These are phyloP conservation scores for Cyberlindnera saturnus DNA, from an alignment of 805 yeast genomes.

Conservation along the genomic window DNA sequence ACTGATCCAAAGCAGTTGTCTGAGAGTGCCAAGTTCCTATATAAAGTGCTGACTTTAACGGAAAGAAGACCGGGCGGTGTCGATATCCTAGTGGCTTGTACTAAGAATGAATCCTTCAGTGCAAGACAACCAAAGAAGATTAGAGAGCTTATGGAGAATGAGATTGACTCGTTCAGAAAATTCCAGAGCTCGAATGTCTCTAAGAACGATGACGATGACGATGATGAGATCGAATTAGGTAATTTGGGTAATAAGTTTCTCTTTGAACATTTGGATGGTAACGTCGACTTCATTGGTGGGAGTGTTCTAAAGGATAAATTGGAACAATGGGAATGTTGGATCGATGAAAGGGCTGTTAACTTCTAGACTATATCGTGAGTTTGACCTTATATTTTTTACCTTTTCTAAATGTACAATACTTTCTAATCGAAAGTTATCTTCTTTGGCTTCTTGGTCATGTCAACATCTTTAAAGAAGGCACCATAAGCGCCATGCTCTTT, in stretches of 20 bases:
- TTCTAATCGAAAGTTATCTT: slow-evolving; percentile 66
- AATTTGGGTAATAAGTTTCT: slow-evolving; percentile 42
- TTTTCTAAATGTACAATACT: not conserved
- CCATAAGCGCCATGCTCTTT: slow-evolving; percentile 98
- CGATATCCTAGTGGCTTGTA: slow-evolving; percentile 72
- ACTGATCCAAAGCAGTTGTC: slow-evolving; percentile 41
- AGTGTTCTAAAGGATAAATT: slow-evolving; percentile 55
- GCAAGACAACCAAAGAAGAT: slow-evolving; percentile 66
- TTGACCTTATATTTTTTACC: not conserved
- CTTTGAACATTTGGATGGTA: slow-evolving; percentile 68
- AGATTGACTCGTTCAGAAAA: slow-evolving; percentile 50
- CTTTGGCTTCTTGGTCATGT: slow-evolving; percentile 75
- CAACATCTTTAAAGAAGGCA: slow-evolving; percentile 93
- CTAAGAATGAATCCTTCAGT: slow-evolving; percentile 82
- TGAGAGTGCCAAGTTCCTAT: slow-evolving; percentile 52
- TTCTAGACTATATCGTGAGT: slow-evolving; percentile 9
- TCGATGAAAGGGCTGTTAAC: slow-evolving; percentile 68
- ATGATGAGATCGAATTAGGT: slow-evolving; percentile 38
- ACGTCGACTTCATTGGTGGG: slow-evolving; percentile 66
- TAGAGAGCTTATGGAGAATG: slow-evolving; percentile 51
- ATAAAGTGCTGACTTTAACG: slow-evolving; percentile 52
- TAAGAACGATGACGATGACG: slow-evolving; percentile 26
- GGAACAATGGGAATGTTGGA: slow-evolving; percentile 69
- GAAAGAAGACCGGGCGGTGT: slow-evolving; percentile 65
- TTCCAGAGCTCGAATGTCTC: slow-evolving; percentile 36